phyloP scores from a whole-genome alignment of 2,329 filamentous ascomycete genomes.

The Coniochaeta hoffmannii region DNA sequence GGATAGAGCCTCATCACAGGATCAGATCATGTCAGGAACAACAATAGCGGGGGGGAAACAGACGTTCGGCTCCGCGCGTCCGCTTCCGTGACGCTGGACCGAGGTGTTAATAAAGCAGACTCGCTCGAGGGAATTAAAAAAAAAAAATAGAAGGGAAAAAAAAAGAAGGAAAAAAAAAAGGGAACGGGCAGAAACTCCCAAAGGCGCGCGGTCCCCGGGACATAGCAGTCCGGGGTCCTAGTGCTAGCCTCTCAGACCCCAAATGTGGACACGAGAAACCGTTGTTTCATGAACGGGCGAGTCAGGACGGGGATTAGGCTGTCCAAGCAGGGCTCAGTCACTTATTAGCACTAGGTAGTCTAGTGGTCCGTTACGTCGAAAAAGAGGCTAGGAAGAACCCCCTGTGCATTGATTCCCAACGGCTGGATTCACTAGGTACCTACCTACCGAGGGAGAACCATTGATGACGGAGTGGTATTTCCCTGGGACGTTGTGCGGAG shows the following conservation, averaged over 20 bases:
- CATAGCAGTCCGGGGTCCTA: conserved; percentile 11
- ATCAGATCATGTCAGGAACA: no score
- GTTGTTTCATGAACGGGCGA: conserved; percentile 25
- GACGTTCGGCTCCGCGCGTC: no score
- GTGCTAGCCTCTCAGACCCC: no score
- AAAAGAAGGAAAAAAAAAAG: no score
- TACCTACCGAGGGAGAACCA: background rate
- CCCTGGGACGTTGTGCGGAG: background rate
- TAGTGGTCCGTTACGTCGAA: background rate
- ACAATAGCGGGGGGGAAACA: no score
- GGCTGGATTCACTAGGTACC: background rate
- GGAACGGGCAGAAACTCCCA: background rate
- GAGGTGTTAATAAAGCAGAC: background rate
- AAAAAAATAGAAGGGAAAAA: no score
- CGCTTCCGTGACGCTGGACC: no score
- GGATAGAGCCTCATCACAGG: no score
- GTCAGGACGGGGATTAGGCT: background rate
- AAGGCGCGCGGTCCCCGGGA: background rate
- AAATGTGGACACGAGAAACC: conserved; percentile 38
- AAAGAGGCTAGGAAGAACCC: background rate
- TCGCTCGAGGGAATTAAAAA: no score
- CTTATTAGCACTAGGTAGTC: background rate
- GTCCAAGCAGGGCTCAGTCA: conserved; percentile 4
- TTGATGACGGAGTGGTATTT: background rate
- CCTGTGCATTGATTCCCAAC: background rate